Conservation (phyloP, 1,284 basidiomycete genomes). For the Ustilago bromivora region DNA sequence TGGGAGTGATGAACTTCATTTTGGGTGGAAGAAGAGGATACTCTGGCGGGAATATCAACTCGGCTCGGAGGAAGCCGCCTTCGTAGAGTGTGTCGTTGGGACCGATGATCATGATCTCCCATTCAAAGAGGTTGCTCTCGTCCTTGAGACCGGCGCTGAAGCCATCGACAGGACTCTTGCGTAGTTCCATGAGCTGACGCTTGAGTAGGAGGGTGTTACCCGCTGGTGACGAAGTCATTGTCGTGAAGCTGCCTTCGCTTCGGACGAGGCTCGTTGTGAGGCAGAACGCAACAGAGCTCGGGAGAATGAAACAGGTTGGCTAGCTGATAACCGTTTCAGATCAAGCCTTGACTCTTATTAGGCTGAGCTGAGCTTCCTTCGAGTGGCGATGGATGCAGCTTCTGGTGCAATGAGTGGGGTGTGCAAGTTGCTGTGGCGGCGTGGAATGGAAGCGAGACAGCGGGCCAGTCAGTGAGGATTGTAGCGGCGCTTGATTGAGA, state of each 20-base stretch:
- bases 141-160: constrained; percentile 70
- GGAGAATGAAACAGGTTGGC: not conserved
- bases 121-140: constrained; percentile 68
- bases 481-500: not conserved
- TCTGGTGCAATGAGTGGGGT: not conserved
- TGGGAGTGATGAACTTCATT: constrained; percentile 93
- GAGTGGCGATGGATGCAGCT: not conserved
- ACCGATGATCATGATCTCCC: constrained; percentile 70
- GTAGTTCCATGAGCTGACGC: constrained; percentile 67
- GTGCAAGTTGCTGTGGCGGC: not conserved
- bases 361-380: not conserved
- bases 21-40: constrained; percentile 92
- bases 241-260: not conserved
- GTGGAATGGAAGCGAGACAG: not conserved
- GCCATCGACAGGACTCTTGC: constrained; percentile 68
- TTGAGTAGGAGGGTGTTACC: constrained; percentile 67
- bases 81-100: constrained; percentile 69
- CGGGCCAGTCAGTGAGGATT: not conserved
- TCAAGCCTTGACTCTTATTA: no score
- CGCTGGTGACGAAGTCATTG: constrained; percentile 63
- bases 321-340: no score
- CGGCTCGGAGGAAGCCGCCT: constrained; percentile 68
- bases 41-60: constrained; percentile 68
- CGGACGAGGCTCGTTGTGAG: not conserved
- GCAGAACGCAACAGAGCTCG: not conserved